Percentiles rank a stretch among this genome's conserved stretches.
These are phyloP conservation scores for Chrysoporthe deuterocubensis DNA, from an alignment of 2,329 filamentous ascomycete species.

Conservation along the genomic window DNA sequence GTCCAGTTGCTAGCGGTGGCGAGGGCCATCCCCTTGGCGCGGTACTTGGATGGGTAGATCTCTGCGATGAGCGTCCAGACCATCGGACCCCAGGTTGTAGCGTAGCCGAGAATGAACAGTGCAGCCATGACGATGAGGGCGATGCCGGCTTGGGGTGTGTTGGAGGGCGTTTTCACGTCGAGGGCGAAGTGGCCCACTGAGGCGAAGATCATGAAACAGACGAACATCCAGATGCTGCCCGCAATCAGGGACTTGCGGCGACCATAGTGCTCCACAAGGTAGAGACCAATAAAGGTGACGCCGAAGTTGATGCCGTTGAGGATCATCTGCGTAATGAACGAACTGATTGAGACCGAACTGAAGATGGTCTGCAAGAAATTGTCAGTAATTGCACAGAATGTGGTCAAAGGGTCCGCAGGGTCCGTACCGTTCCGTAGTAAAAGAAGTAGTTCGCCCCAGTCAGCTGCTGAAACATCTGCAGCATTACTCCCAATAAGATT, in stretches of 20 bases:
- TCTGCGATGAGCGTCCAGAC: constrained; percentile 68
- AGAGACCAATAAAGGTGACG: constrained; percentile 70
- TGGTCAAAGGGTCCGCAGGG: neutral
- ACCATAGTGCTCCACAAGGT: constrained; percentile 70
- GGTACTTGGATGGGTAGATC: constrained; percentile 66
- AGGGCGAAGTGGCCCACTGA: constrained; percentile 56
- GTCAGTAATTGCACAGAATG: constrained; percentile 32
- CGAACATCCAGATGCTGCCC: constrained; percentile 64
- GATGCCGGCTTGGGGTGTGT: constrained; percentile 52
- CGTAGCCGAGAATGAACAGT: constrained; percentile 68
- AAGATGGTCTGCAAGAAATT: constrained; percentile 47
- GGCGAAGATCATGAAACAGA: constrained; percentile 64
- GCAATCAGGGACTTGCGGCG: constrained; percentile 65
- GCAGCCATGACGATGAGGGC: constrained; percentile 67
- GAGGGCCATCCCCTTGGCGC: constrained; percentile 63
- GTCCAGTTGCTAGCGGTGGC: constrained; percentile 67
- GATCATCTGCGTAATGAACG: constrained; percentile 70
- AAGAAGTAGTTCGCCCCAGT: constrained; percentile 68
- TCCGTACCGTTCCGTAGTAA: constrained; percentile 57
- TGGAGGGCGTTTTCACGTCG: constrained; percentile 39
- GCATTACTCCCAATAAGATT: constrained; percentile 60
- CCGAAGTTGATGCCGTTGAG: constrained; percentile 69
- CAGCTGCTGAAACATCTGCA: constrained; percentile 71
- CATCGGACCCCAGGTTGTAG: constrained; percentile 69
- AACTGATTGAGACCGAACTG: constrained; percentile 53